Percentiles rank a stretch among this genome's conserved stretches.
Conservation (phyloP, 2,329 filamentous ascomycete genomes). For the Clonostachys chloroleuca region DNA sequence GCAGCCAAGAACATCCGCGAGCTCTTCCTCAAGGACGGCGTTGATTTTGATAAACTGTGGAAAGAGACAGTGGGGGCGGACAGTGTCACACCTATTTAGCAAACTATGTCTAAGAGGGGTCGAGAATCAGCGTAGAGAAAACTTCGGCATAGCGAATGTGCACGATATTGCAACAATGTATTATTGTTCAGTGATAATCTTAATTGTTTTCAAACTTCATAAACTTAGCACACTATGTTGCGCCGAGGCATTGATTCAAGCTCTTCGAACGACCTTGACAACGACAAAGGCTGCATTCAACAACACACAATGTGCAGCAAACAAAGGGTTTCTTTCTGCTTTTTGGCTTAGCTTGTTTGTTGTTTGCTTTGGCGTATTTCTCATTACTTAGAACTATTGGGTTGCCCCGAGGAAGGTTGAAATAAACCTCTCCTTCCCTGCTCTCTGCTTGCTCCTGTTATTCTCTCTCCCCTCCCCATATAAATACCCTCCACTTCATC, state of each 20-base stretch:
- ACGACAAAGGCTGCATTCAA: too few relatives aligned
- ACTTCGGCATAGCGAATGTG: background rate
- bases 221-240: background rate
- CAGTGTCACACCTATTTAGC: background rate
- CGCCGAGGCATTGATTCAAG: background rate
- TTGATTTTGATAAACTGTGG: constrained; percentile 84
- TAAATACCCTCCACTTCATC: background rate
- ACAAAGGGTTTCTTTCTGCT: too few relatives aligned
- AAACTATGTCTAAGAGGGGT: too few relatives aligned
- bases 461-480: background rate
- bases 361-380: too few relatives aligned
- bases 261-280: too few relatives aligned
- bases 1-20: constrained; percentile 71
- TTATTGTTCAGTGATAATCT: background rate
- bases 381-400: too few relatives aligned
- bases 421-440: too few relatives aligned
- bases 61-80: constrained; percentile 50
- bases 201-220: background rate
- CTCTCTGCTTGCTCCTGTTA: background rate
- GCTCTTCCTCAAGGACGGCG: constrained; percentile 67
- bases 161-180: background rate
- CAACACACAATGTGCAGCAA: too few relatives aligned
- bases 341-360: too few relatives aligned
- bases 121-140: too few relatives aligned
- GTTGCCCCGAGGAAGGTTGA: too few relatives aligned